Percentiles rank a stretch among this genome's conserved stretches.
Evolutionary conservation across 441 rosid species (phyloP).

Genomic region (Syzygium syzygioides): DNA sequence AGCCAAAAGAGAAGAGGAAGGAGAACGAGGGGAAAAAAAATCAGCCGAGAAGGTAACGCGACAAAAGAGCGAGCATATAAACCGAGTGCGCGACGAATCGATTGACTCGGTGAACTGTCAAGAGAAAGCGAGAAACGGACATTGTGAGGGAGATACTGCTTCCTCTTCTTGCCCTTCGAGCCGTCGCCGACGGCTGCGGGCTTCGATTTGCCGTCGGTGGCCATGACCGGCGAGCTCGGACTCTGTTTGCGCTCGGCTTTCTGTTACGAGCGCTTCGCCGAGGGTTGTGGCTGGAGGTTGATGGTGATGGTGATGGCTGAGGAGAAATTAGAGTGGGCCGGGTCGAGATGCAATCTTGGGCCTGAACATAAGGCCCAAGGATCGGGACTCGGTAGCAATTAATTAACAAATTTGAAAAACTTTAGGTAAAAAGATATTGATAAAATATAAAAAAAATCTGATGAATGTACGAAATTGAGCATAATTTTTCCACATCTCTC

Average conservation of each 20-base stretch:
- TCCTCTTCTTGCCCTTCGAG: constrained; percentile 60
- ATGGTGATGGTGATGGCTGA: background rate
- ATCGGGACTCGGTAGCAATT: background rate
- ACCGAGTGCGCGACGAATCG: background rate
- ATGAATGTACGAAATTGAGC: background rate
- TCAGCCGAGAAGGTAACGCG: background rate
- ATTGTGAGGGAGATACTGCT: constrained; percentile 68
- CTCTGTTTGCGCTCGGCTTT: background rate
- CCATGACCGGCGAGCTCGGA: constrained; percentile 24
- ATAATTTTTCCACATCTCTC: background rate
- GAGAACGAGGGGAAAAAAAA: background rate
- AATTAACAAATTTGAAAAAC: background rate
- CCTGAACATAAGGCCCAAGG: background rate
- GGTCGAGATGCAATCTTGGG: background rate
- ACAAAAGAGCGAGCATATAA: background rate
- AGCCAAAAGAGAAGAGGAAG: background rate
- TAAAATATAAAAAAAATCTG: background rate
- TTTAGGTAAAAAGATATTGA: background rate
- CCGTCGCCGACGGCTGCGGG: background rate
- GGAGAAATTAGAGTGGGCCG: background rate
- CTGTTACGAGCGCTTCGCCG: background rate
- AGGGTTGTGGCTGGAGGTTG: background rate
- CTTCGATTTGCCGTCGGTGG: constrained; percentile 36
- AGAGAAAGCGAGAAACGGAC: constrained; percentile 16
- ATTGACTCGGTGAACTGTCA: background rate